Evolutionary conservation across 345 rosid species (phyloP).

Genomic region (Melaleuca alternifolia): DNA sequence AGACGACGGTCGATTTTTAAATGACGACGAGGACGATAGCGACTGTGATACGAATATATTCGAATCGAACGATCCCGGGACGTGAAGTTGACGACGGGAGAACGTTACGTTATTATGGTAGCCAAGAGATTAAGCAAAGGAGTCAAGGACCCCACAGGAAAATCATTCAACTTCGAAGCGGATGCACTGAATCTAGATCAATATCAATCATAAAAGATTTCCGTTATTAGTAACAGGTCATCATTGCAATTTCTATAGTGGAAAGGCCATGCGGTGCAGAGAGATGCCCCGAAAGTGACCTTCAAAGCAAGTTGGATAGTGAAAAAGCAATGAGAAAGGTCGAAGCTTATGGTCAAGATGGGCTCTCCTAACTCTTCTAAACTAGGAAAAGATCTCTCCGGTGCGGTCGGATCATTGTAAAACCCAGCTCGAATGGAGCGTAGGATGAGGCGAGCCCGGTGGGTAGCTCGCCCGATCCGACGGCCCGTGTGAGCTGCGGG

Average conservation of each 20-base stretch:
- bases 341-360: neutral
- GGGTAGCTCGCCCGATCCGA: neutral
- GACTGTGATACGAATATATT: neutral
- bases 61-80: neutral
- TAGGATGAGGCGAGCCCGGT: neutral
- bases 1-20: neutral
- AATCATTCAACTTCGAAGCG: neutral
- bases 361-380: neutral
- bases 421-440: neutral
- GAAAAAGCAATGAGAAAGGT: neutral
- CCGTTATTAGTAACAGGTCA: neutral
- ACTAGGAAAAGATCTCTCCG: neutral
- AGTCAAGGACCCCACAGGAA: neutral
- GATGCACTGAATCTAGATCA: neutral
- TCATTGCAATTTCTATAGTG: neutral
- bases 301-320: neutral
- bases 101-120: neutral
- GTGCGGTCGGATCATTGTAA: neutral
- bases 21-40: neutral
- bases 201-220: neutral
- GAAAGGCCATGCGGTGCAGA: neutral
- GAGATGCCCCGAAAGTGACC: neutral
- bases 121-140: neutral
- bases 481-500: neutral
- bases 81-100: neutral